Percentiles rank a stretch among this genome's conserved stretches.
phyloP scores from a whole-genome alignment of 208 protist genomes.

The Trypanosoma boissoni region DNA sequence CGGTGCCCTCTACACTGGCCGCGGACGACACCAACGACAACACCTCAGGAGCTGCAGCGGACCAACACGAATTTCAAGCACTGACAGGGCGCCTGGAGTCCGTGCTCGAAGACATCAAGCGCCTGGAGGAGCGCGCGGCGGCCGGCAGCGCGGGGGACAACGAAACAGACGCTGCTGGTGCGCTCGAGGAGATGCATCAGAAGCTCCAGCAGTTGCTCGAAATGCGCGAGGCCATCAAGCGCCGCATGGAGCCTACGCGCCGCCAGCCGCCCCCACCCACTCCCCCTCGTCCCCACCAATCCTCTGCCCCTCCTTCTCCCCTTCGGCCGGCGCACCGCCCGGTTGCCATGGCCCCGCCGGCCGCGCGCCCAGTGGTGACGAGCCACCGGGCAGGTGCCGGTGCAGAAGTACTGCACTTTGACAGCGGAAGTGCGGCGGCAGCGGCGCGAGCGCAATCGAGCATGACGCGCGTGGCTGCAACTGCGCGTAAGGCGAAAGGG shows the following conservation, averaged over 20 bases:
- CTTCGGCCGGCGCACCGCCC: background rate
- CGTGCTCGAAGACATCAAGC: conserved; percentile 78
- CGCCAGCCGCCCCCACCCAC: conserved; percentile 11
- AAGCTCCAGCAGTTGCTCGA: conserved; percentile 79
- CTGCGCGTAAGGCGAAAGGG: conserved; percentile 4
- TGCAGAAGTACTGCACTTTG: conserved; percentile 18
- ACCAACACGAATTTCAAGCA: conserved; percentile 37
- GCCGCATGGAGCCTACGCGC: conserved; percentile 33
- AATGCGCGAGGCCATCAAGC: conserved; percentile 74
- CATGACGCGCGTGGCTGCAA: no score
- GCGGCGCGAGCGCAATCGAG: no score
- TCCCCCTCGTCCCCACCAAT: conserved; percentile 13
- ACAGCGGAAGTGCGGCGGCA: no score
- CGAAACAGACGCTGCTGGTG: conserved; percentile 61
- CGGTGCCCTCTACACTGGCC: no score
- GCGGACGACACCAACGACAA: background rate
- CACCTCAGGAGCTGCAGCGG: background rate
- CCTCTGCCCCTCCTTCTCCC: background rate
- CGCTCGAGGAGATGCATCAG: conserved; percentile 69
- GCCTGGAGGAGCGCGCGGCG: conserved; percentile 70
- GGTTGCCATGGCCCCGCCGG: conserved; percentile 8
- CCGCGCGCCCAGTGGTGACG: conserved; percentile 8
- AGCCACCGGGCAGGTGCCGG: conserved; percentile 4
- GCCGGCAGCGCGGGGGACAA: conserved; percentile 50
- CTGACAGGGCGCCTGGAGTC: conserved; percentile 60